Evolutionary conservation across 345 rosid genomes (phyloP), one percentile per base, ranked within the genome.

Genomic region (Euphorbia tirucalli): DNA sequence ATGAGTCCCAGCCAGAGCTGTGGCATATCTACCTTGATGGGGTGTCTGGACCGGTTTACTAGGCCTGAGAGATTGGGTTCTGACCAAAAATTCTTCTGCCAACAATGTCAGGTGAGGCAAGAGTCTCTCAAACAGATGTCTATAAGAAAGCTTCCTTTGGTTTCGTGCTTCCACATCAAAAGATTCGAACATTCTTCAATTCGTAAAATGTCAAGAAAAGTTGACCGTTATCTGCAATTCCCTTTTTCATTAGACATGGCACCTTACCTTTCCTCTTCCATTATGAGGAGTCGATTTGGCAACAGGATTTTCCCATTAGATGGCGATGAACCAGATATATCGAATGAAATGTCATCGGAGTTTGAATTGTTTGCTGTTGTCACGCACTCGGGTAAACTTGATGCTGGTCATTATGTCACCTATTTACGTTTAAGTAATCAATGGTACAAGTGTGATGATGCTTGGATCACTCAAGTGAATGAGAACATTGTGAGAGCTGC

Each of bases 381-480:
- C 30, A 84, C 94, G 54, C 98, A 93, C 75, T 82, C 93, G 0
- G 98, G 97, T 66, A 91, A 82, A 83, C 79, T 93, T 61, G 96
- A 90, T 55, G 87, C 96, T 0, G 98, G 98, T 55, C 98, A 93
- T 69, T 91, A 93, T 25, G 88, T 88, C 76, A 93, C 96, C 2
- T 93, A 85, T 52, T 77, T 93, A 71, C 87, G 92, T 62, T 78
- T 90, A 25, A 77, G 85, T 72, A 84, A 88, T 68, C 80, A 83
- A 79, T 93, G 98, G 98, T 93, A 93, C 80, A 90, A 67, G 85
- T 93, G 97, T 68, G 98, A 93, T 35, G 98, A 93, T 70, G 88
- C 97, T 19, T 93, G 98, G 98, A 79, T 91, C 77, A 87, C 78
- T 37, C 94, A 85, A 82, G 98, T 93, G 37, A 92, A 93, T 74